Base-by-base conservation (phyloP, 306 rosid species). In the Vigna mungo region DNA sequence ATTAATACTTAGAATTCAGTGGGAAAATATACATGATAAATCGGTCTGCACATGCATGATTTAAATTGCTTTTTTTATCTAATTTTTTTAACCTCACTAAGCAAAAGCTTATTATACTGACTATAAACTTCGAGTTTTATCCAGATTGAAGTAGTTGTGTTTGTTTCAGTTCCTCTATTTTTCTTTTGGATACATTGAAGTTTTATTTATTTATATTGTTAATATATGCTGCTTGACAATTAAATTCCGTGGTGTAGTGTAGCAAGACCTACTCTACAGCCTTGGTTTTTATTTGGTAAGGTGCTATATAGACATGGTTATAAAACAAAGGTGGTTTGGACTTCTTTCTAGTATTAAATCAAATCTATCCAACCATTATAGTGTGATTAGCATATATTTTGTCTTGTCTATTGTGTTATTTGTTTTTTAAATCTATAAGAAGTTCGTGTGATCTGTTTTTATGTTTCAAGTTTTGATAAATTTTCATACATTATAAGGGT, bases 401-500 rank as follows among this genome's bases (percentile, higher is more conserved):
- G 52, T 75, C 39, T 65, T 55, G n/a, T n/a, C 4, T 17, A 43
- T 23, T 11, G 18, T 55, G 34, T 75, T 49, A 12, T 76, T 64
- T 66, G 6, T 39, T 37, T 70, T 37, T 60, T 16, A 37, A 60
- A 59, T 67, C 55, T 75, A 43, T 60, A 6, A n/a, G 20, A 18
- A 17, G 56, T 66, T 67, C 14, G 53, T 59, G 64, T 34, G 12
- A 20, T 48, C 5, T 52, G 8, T 32, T 23, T 30, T 76, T 43
- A 12, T 5, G 66, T 81, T 80, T 30, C 72, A 25, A 17, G 17
- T 51, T 23, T 68, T 61, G 46, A 80, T 56, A 20, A 67, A 20
- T 80, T 83, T 20, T 72, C 78, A 37, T 62, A 17, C 49, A 63
- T 85, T 66, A 80, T 61, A 84, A 90, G 95, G 96, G 92, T 68